These are phyloP conservation scores for Trametes gibbosa DNA, from an alignment of 768 basidiomycete species.

Conservation along the genomic window DNA sequence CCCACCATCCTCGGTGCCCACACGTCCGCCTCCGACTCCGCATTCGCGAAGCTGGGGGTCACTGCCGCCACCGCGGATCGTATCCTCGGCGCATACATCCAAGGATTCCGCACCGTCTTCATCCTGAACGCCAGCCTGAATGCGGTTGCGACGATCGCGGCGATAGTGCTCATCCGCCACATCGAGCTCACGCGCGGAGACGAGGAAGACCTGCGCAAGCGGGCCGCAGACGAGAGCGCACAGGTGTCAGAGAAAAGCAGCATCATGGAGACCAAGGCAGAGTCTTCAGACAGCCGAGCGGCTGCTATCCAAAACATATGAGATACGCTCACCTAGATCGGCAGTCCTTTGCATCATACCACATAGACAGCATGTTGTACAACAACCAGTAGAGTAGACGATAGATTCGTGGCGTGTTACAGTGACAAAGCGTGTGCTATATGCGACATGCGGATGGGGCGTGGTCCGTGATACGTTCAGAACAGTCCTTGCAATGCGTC, in stretches of 20 bases:
- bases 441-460: background rate
- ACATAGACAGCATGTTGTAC: background rate
- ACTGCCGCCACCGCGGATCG: conserved; percentile 35
- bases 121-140: conserved; percentile 57
- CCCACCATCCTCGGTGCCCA: conserved; percentile 38
- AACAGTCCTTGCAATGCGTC: conserved; percentile 20
- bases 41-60: conserved; percentile 30
- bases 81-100: conserved; percentile 52
- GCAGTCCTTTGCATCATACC: background rate
- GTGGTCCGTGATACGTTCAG: conserved; percentile 3
- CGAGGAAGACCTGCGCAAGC: conserved; percentile 47
- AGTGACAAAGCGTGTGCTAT: background rate
- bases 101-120: conserved; percentile 59
- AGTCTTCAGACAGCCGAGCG: background rate
- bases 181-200: conserved; percentile 58
- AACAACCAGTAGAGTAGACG: background rate
- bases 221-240: conserved; percentile 29
- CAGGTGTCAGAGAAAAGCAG: conserved; percentile 17
- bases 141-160: conserved; percentile 51
- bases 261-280: background rate
- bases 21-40: conserved; percentile 26
- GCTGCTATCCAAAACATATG: background rate
- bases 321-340: background rate
- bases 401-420: background rate
- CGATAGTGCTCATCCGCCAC: conserved; percentile 59